phyloP scores from a whole-genome alignment of 495 filamentous ascomycete species.

The Thermochaetoides thermophila region DNA sequence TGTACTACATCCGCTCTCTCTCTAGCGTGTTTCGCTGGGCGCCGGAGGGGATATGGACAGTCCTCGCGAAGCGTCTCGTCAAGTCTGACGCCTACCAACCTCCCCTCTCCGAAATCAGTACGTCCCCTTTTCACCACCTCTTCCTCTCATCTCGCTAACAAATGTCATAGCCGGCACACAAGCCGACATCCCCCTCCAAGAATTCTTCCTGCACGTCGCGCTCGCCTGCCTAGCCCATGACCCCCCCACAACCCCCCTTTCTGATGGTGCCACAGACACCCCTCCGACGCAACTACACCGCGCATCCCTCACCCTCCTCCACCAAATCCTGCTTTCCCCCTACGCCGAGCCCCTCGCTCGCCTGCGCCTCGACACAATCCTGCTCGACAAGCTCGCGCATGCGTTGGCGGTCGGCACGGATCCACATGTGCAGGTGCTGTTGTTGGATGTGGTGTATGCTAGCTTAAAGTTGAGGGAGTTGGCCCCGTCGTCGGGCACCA shows the following conservation, averaged over 20 bases:
- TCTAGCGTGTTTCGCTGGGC: conserved; percentile 54
- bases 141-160: too few relatives aligned
- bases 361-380: conserved; percentile 52
- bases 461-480: conserved; percentile 51
- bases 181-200: conserved; percentile 39
- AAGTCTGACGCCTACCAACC: conserved; percentile 21
- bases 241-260: too few relatives aligned
- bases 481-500: conserved; percentile 26
- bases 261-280: too few relatives aligned
- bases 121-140: conserved; percentile 9
- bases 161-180: too few relatives aligned
- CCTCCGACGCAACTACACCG: conserved; percentile 49
- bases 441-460: conserved; percentile 61
- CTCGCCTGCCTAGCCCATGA: conserved; percentile 40
- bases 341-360: conserved; percentile 49
- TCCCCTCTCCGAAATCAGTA: conserved; percentile 30
- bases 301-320: conserved; percentile 53
- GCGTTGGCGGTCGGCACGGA: conserved; percentile 48
- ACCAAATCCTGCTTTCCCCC: conserved; percentile 60
- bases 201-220: conserved; percentile 45
- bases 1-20: conserved; percentile 65
- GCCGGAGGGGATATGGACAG: conserved; percentile 45
- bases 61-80: conserved; percentile 36
- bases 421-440: conserved; percentile 53
- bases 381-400: conserved; percentile 55